phyloP scores from a whole-genome alignment of 2,329 filamentous ascomycete species.

The Aspergillus calidoustus region DNA sequence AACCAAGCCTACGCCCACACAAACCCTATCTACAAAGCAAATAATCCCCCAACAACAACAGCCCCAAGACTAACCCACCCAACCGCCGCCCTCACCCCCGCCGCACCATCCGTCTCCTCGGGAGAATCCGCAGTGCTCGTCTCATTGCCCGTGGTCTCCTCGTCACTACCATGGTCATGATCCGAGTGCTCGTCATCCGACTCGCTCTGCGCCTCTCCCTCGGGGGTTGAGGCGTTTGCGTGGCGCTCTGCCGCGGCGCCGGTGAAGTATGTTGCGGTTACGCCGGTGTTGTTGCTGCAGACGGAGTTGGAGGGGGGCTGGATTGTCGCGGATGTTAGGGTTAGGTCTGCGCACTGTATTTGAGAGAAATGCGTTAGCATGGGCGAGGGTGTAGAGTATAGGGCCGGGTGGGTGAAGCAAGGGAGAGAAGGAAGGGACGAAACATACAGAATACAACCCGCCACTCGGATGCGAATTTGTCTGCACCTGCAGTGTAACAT shows the following conservation, averaged over 20 bases:
- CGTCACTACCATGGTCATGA: slow-evolving; percentile 14
- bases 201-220: slow-evolving; percentile 37
- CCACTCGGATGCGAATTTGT: slow-evolving; percentile 62
- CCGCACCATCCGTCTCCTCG: neutral
- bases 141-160: slow-evolving; percentile 11
- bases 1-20: no score
- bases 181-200: slow-evolving; percentile 15
- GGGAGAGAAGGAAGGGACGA: neutral
- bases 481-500: slow-evolving; percentile 71
- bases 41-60: neutral
- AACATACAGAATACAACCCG: slow-evolving; percentile 68
- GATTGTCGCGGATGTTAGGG: slow-evolving; percentile 60
- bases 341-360: slow-evolving; percentile 72
- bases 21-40: neutral
- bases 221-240: slow-evolving; percentile 50
- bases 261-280: slow-evolving; percentile 53
- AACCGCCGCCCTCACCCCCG: neutral
- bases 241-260: slow-evolving; percentile 43
- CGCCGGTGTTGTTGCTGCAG: slow-evolving; percentile 64
- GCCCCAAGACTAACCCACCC: neutral
- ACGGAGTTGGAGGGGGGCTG: slow-evolving; percentile 42
- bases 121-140: neutral
- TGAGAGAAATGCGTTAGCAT: neutral
- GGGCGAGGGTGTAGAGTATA: neutral
- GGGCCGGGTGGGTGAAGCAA: neutral